Evolutionary conservation across 2,329 filamentous ascomycete genomes (phyloP).

Genomic region (Neurospora sp.): DNA sequence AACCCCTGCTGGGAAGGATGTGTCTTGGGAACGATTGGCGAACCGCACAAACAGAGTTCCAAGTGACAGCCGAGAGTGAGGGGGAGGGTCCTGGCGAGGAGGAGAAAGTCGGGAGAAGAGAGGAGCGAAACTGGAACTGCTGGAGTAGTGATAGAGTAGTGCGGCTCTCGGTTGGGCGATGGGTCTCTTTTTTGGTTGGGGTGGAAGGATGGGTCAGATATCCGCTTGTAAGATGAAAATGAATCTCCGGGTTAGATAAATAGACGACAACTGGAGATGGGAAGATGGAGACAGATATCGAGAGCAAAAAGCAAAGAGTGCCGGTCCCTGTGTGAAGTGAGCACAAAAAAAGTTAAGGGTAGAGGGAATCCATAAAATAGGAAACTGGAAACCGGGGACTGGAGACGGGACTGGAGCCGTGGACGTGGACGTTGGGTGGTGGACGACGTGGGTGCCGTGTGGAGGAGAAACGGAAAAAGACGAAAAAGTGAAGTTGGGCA

Average conservation of each 20-base stretch:
- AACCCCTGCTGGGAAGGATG: neutral
- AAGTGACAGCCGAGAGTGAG: neutral
- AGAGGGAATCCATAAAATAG: neutral
- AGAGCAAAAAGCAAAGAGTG: neutral
- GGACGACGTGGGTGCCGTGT: neutral
- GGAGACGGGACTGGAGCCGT: neutral
- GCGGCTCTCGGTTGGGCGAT: neutral
- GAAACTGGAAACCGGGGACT: neutral
- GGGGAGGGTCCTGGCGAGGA: neutral
- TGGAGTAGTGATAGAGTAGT: neutral
- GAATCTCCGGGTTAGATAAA: neutral
- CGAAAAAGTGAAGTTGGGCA: neutral
- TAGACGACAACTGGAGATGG: neutral
- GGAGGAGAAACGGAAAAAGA: neutral
- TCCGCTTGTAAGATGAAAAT: neutral
- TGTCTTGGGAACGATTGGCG: neutral
- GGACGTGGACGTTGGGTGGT: neutral
- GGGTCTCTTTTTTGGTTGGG: neutral
- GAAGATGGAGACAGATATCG: neutral
- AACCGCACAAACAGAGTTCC: neutral
- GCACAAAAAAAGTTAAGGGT: neutral
- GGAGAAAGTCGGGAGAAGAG: neutral
- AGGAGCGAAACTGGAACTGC: neutral
- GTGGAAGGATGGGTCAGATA: neutral
- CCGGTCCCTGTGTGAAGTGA: neutral